phyloP scores from a whole-genome alignment of 2,329 filamentous ascomycete genomes.

The Aspergillus felis region DNA sequence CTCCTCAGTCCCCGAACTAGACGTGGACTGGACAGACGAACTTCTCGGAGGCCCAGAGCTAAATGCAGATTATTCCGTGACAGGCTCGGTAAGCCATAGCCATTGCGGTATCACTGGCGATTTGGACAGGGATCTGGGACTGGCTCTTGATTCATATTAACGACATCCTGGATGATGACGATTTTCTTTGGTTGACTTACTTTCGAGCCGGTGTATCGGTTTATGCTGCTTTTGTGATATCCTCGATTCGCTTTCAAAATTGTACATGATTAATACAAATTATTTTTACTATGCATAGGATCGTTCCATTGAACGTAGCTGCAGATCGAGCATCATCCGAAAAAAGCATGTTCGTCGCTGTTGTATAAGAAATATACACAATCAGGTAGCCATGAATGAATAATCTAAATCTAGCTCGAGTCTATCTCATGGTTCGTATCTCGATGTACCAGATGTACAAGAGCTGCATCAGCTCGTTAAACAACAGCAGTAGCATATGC shows the following conservation, averaged over 20 bases:
- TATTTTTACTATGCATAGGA: background rate
- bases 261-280: background rate
- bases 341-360: background rate
- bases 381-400: background rate
- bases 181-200: background rate
- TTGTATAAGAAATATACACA: background rate
- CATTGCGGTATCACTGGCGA: constrained; percentile 32
- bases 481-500: background rate
- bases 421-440: background rate
- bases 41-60: constrained; percentile 22
- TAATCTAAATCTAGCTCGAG: background rate
- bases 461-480: background rate
- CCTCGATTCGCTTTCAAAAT: background rate
- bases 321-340: background rate
- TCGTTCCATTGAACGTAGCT: no score
- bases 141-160: constrained; percentile 8
- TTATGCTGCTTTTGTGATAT: background rate
- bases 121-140: constrained; percentile 35
- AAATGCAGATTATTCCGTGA: constrained; percentile 9
- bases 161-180: background rate
- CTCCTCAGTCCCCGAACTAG: constrained; percentile 15
- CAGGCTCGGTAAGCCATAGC: constrained; percentile 3
- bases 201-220: background rate
- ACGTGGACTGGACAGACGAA: constrained; percentile 30
- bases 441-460: background rate